Percentiles rank a stretch among this genome's conserved stretches.
phyloP scores from a whole-genome alignment of 139 green algal species.

The Haematococcus sp. region DNA sequence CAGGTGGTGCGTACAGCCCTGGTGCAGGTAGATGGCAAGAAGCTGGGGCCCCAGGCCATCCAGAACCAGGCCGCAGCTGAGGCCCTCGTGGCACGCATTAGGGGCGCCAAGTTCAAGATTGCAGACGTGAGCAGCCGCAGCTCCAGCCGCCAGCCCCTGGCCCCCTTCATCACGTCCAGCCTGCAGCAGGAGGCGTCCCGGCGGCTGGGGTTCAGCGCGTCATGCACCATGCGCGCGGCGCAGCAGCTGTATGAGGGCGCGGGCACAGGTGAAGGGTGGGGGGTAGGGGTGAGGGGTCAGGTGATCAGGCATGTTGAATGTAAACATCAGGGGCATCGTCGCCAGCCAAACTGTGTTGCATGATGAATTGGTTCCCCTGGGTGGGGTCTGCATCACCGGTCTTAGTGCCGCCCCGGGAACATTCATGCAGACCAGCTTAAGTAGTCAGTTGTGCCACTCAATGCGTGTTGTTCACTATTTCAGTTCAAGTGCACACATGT shows the following conservation, averaged over 20 bases:
- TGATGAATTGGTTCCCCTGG: no score
- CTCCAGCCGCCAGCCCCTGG: constrained; percentile 44
- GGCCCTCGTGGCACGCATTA: constrained; percentile 25
- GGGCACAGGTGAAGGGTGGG: constrained; percentile 17
- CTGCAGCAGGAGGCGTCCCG: constrained; percentile 84
- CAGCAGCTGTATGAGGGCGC: constrained; percentile 89
- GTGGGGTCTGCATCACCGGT: no score
- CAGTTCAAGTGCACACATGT: no score
- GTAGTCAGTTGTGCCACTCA: no score
- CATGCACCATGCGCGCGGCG: constrained; percentile 79
- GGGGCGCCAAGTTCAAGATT: constrained; percentile 18
- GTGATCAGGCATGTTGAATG: background rate
- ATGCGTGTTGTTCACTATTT: no score
- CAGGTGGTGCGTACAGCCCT: constrained; percentile 14
- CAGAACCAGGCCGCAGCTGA: constrained; percentile 29
- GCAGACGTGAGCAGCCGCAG: constrained; percentile 12
- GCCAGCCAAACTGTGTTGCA: background rate
- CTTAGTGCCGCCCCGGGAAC: no score
- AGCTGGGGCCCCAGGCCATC: constrained; percentile 45
- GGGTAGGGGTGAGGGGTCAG: background rate
- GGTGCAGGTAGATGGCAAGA: constrained; percentile 41
- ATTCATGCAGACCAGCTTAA: no score
- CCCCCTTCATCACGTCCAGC: constrained; percentile 86
- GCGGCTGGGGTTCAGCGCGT: constrained; percentile 65
- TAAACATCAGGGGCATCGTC: background rate